These are phyloP conservation scores for Acorus calamus DNA, from an alignment of 106 monocot genomes.

Conservation along the genomic window DNA sequence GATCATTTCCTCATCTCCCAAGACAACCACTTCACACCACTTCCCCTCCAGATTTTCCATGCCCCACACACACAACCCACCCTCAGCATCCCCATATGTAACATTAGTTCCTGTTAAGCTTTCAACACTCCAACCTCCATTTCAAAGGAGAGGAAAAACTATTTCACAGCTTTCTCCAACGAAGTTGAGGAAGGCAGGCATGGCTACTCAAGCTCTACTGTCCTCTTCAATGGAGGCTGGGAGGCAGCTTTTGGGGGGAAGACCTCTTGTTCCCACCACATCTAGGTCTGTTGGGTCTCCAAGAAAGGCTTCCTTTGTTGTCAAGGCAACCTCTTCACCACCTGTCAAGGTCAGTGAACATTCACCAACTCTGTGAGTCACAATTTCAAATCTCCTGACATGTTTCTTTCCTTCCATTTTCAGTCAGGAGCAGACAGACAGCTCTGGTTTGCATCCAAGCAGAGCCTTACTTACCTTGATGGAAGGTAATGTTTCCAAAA, in stretches of 20 bases:
- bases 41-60: slow-evolving; percentile 33
- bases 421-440: slow-evolving; percentile 81
- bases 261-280: slow-evolving; percentile 30
- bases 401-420: not conserved
- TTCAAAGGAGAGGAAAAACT: too few species aligned
- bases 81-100: slow-evolving; percentile 9
- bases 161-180: not conserved
- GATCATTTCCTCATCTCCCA: slow-evolving; percentile 18
- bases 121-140: slow-evolving; percentile 3
- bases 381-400: not conserved
- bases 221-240: slow-evolving; percentile 80
- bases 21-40: not conserved
- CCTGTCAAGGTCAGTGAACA: slow-evolving; percentile 54
- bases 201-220: slow-evolving; percentile 80
- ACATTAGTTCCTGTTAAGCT: not conserved
- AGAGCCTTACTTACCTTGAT: slow-evolving; percentile 84
- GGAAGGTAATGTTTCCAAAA: slow-evolving; percentile 51
- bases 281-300: slow-evolving; percentile 29
- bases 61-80: slow-evolving; percentile 5
- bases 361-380: not conserved
- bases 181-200: not conserved
- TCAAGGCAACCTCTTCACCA: slow-evolving; percentile 69
- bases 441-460: slow-evolving; percentile 98
- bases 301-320: slow-evolving; percentile 47
- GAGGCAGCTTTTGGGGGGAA: slow-evolving; percentile 60